Percentiles rank a stretch among this genome's conserved stretches.
Evolutionary conservation across 148 eudicot species (phyloP).

Genomic region (Amaranthus palmeri): DNA sequence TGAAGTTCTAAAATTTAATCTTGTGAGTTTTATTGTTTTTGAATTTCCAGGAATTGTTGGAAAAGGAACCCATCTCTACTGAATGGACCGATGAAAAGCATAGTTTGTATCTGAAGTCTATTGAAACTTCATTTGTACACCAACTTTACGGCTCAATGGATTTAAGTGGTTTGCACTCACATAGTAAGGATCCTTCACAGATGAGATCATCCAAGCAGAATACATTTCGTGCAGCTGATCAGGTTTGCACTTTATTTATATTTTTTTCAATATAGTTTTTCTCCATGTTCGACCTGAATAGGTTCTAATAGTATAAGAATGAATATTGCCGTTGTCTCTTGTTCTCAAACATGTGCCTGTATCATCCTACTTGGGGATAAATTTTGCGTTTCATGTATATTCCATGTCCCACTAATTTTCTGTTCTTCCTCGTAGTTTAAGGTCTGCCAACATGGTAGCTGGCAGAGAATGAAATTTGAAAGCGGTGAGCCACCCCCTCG

Average conservation of each 20-base stretch:
- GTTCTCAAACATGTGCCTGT: background rate
- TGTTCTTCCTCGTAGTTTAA: conserved; percentile 42
- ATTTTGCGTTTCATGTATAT: background rate
- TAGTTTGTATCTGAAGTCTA: conserved; percentile 72
- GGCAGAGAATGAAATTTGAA: conserved; percentile 41
- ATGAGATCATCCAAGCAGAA: conserved; percentile 28
- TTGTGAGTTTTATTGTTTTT: background rate
- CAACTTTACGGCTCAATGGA: conserved; percentile 61
- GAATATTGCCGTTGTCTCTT: background rate
- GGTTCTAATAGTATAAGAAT: no score
- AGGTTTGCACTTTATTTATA: conserved; percentile 34
- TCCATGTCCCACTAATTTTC: conserved; percentile 1
- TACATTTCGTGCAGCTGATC: conserved; percentile 28
- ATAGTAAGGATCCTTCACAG: conserved; percentile 24
- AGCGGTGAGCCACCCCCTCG: conserved; percentile 34
- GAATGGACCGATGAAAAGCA: conserved; percentile 97
- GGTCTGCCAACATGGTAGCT: conserved; percentile 51
- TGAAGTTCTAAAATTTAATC: background rate
- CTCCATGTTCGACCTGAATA: no score
- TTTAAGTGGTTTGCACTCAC: conserved; percentile 33
- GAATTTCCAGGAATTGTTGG: conserved; percentile 36
- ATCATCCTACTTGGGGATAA: background rate
- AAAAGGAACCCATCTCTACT: conserved; percentile 26
- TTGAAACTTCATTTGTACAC: conserved; percentile 83
- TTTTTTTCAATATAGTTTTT: background rate